phyloP scores from a whole-genome alignment of 305 asterid species.

The Ajuga reptans region DNA sequence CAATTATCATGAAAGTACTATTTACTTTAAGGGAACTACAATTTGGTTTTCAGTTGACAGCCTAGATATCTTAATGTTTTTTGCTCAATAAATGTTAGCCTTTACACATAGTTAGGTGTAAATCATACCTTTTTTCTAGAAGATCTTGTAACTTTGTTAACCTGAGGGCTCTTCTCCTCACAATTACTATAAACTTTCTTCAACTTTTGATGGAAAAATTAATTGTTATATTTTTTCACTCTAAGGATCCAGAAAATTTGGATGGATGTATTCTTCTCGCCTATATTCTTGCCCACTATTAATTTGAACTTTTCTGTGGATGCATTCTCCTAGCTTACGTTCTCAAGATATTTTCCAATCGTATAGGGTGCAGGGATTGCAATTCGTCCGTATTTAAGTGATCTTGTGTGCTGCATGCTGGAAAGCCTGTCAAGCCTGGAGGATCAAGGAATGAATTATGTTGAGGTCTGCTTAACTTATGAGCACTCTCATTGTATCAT shows the following conservation, averaged over 20 bases:
- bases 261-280: neutral
- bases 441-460: constrained; percentile 96
- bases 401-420: constrained; percentile 95
- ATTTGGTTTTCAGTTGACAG: neutral
- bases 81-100: neutral
- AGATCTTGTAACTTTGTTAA: constrained; percentile 2
- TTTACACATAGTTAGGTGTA: neutral
- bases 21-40: neutral
- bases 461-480: constrained; percentile 56
- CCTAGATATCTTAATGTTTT: neutral
- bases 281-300: constrained; percentile 9
- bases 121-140: neutral
- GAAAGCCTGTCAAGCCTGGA: constrained; percentile 98
- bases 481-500: constrained; percentile 6
- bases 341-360: neutral
- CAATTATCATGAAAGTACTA: neutral
- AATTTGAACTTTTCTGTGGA: constrained; percentile 1
- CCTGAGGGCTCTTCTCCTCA: neutral
- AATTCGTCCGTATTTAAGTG: constrained; percentile 80
- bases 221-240: neutral
- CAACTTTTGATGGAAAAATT: constrained; percentile 7
- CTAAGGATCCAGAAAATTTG: neutral
- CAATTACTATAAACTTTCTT: neutral
- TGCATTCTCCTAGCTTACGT: constrained; percentile 3
- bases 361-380: constrained; percentile 90